Percentiles rank a stretch among this genome's conserved stretches.
Evolutionary conservation across 495 filamentous ascomycete species (phyloP).

Genomic region (Neurospora hispaniola): DNA sequence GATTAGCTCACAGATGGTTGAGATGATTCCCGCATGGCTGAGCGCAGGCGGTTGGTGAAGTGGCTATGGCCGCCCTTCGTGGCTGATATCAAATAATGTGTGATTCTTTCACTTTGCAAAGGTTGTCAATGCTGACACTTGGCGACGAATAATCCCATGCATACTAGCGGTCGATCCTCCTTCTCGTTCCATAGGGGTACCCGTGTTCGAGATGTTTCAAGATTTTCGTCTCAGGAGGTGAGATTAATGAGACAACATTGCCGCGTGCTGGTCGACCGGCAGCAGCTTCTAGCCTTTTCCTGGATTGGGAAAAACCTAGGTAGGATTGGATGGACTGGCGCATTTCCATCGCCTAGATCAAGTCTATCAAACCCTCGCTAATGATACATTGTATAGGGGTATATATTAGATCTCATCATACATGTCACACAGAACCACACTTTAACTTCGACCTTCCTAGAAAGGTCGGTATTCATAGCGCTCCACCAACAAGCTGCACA

Average conservation of each 20-base stretch:
- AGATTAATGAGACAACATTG: background rate
- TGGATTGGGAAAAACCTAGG: background rate
- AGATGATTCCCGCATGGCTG: background rate
- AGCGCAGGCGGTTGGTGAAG: background rate
- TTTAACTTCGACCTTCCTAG: background rate
- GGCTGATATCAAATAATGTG: background rate
- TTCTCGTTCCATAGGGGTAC: conserved; percentile 10
- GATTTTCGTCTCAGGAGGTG: background rate
- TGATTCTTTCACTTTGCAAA: background rate
- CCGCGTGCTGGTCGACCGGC: background rate
- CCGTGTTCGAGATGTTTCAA: conserved; percentile 12
- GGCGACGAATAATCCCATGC: background rate
- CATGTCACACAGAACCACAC: background rate
- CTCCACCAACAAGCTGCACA: conserved; percentile 60
- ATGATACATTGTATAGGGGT: conserved; percentile 3
- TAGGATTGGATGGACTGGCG: background rate
- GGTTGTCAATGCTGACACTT: background rate
- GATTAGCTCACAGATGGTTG: no score
- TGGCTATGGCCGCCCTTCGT: background rate
- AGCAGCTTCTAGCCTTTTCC: background rate
- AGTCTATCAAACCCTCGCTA: background rate
- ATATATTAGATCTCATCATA: conserved; percentile 7
- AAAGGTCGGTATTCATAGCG: conserved; percentile 34
- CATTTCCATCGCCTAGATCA: background rate
- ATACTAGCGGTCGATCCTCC: background rate